These are phyloP conservation scores for Plasmodium sp. DNA, from an alignment of 169 alveolate species.

Conservation along the genomic window DNA sequence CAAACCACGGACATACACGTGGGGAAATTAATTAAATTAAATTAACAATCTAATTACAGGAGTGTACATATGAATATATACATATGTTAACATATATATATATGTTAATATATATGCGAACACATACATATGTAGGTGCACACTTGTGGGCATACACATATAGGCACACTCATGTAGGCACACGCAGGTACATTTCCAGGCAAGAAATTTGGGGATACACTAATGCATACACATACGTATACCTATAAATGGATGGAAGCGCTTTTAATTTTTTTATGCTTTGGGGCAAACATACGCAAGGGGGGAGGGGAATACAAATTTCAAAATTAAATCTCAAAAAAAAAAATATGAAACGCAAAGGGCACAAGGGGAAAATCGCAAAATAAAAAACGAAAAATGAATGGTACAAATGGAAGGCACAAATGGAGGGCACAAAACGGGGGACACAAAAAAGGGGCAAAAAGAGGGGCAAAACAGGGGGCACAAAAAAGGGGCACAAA, in stretches of 20 bases:
- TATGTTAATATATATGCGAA: no score
- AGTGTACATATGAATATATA: background rate
- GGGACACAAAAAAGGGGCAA: background rate
- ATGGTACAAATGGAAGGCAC: background rate
- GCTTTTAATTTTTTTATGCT: constrained; percentile 4
- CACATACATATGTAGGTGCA: background rate
- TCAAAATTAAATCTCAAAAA: constrained; percentile 17
- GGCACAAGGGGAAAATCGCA: background rate
- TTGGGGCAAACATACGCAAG: background rate
- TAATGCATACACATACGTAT: background rate
- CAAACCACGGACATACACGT: constrained; percentile 1
- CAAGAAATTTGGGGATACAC: constrained; percentile 1
- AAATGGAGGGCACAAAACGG: background rate
- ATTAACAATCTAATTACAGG: constrained; percentile 34
- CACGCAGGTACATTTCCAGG: background rate
- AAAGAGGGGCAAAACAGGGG: background rate
- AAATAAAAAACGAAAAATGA: background rate
- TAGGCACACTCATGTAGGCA: background rate
- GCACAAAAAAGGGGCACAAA: background rate
- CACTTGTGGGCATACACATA: background rate
- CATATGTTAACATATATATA: background rate
- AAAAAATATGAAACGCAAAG: background rate
- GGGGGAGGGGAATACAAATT: constrained; percentile 23
- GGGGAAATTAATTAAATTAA: constrained; percentile 23
- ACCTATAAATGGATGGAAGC: background rate